Base-by-base conservation (phyloP, 345 rosid species). In the Eucalyptus pumila region DNA sequence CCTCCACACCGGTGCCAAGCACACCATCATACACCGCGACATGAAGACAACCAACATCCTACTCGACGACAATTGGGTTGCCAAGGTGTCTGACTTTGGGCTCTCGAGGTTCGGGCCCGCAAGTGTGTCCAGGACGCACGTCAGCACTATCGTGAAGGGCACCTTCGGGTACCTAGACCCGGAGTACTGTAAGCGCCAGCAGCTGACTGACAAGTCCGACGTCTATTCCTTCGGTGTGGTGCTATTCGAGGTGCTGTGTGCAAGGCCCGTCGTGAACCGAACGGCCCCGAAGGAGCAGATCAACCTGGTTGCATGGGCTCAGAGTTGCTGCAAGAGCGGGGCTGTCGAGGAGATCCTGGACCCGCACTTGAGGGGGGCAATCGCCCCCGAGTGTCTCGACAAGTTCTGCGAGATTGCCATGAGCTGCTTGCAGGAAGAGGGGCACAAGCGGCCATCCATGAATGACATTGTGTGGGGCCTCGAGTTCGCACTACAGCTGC, bases 211-310 rank as follows among this genome's bases (percentile, higher is more conserved):
- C 11, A 96, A 96, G 90, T 95, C 96, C 0, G 98, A 96, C 86
- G 96, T 94, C 45, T 96, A 94, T 86, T 96, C 96, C 5, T 96
- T 95, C 30, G 96, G 95, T 95, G 81, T 93, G 34, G 96, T 96
- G 83, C 50, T 95, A 60, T 91, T 92, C 30, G 98, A 96, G 87
- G 93, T 92, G n/a, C 24, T 95, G 24, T 93, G 96, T 32, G 94
- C 92, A 14, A 89, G 95, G 87, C 92, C 97, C 13, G 89, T 94
- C 8, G 58, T 90, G 44, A 88, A 89, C 19, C 89, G 88, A 40
- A 69, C 48, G 24, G 91, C 45, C 81, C 91, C 86, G 40, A 91
- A 52, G 30, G 91, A 93, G 9, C 21, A 51, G 54, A 51, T 51
- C 54, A 51, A 1, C 54, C 54, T 51, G 54, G 54, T 51, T 1